Conservation (phyloP, 305 asterid species). For the Ilex paraguariensis region DNA sequence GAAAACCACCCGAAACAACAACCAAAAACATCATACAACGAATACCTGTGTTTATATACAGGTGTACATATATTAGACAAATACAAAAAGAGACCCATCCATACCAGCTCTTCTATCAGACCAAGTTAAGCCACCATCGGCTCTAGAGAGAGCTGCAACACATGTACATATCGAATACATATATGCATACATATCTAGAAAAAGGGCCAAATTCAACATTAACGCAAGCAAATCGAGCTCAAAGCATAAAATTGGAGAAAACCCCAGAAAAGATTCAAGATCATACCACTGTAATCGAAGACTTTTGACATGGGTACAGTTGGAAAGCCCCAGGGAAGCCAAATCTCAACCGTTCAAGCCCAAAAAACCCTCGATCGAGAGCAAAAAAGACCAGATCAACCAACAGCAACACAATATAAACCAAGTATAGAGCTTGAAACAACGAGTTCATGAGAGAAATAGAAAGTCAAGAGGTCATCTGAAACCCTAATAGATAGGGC, state of each 20-base stretch:
- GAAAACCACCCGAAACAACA: background rate
- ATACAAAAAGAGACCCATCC: too few species aligned
- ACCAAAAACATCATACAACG: too few species aligned
- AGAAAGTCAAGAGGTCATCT: slow-evolving; percentile 16
- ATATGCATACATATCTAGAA: background rate
- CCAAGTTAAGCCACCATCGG: too few species aligned
- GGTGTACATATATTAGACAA: slow-evolving; percentile 3
- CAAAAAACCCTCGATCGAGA: slow-evolving; percentile 54
- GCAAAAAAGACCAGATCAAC: slow-evolving; percentile 50
- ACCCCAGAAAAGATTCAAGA: slow-evolving; percentile 23
- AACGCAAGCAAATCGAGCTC: slow-evolving; percentile 5
- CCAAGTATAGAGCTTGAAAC: slow-evolving; percentile 16
- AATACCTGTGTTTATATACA: too few species aligned
- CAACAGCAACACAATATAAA: slow-evolving; percentile 24
- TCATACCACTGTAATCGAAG: slow-evolving; percentile 40
- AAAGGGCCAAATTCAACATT: slow-evolving; percentile 26
- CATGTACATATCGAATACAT: background rate
- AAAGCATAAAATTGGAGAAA: slow-evolving; percentile 14
- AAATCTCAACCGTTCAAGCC: slow-evolving; percentile 33
- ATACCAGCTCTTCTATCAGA: too few species aligned
- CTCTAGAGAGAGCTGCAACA: background rate
- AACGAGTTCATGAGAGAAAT: slow-evolving; percentile 55
- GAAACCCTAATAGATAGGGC: slow-evolving; percentile 61
- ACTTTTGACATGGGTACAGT: slow-evolving; percentile 60
- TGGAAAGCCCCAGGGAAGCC: slow-evolving; percentile 21